Evolutionary conservation across 139 green algal genomes (phyloP).

Genomic region (Yamagishiella unicocca): DNA sequence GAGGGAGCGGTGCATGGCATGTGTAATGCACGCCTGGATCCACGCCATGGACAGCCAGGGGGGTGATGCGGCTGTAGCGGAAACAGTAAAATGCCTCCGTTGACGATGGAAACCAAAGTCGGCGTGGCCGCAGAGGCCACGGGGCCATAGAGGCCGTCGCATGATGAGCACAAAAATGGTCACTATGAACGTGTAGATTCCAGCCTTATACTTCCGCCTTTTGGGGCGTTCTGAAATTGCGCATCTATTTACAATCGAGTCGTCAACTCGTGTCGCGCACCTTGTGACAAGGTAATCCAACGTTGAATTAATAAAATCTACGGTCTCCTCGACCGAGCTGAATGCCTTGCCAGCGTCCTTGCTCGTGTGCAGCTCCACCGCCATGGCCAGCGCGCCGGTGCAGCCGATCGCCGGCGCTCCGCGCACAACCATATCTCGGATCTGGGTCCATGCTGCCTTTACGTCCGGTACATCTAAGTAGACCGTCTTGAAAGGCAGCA

Average conservation of each 20-base stretch:
- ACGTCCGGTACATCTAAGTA: constrained; percentile 76
- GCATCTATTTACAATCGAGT: not conserved
- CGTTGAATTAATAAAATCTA: constrained; percentile 56
- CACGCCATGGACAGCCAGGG: not conserved
- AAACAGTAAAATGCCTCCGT: not conserved
- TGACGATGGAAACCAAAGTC: not conserved
- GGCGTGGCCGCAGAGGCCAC: not conserved
- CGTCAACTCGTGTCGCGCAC: constrained; percentile 45
- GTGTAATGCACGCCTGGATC: not conserved
- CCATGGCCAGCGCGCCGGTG: constrained; percentile 83
- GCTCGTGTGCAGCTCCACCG: constrained; percentile 72
- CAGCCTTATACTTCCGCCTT: no score
- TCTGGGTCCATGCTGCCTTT: constrained; percentile 75
- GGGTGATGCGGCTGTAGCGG: not conserved
- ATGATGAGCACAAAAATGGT: not conserved
- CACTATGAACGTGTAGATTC: not conserved
- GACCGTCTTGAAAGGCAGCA: constrained; percentile 78
- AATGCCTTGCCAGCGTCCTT: constrained; percentile 48
- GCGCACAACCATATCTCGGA: constrained; percentile 95
- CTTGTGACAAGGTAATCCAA: constrained; percentile 89
- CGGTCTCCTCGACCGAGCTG: constrained; percentile 46
- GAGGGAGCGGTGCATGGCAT: not conserved
- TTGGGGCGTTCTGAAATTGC: not conserved
- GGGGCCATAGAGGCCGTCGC: not conserved
- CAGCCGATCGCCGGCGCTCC: constrained; percentile 96